phyloP scores from a whole-genome alignment of 78 protist species.

The Thecamonas trahens region DNA sequence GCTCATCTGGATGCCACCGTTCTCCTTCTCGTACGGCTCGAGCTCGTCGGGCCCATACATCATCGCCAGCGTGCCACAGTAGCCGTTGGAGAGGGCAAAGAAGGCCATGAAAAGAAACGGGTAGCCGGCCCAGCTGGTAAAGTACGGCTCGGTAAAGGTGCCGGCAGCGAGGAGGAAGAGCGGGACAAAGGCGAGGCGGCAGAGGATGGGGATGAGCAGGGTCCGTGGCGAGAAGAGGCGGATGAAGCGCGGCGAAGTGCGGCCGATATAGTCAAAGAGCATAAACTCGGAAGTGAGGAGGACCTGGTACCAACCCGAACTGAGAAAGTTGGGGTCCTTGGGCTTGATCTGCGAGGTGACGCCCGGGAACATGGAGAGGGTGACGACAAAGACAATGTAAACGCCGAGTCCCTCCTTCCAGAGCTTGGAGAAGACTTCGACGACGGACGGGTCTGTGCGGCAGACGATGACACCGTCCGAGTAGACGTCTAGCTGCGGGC shows the following conservation, averaged over 20 bases:
- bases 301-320: neutral
- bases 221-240: neutral
- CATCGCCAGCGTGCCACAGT: neutral
- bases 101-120: neutral
- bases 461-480: neutral
- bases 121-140: neutral
- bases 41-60: neutral
- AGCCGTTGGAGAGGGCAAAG: constrained; percentile 3
- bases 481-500: neutral
- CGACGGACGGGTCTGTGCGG: neutral
- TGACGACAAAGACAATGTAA: neutral
- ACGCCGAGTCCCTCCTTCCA: too few relatives aligned
- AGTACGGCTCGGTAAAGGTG: neutral
- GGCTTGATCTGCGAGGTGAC: neutral
- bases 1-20: neutral
- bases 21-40: neutral
- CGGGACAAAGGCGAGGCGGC: neutral
- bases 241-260: neutral
- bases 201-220: neutral
- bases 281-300: neutral
- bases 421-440: neutral
- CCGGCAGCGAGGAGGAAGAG: neutral
- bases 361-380: neutral
- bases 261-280: constrained; percentile 1
- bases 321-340: neutral